Conservation (phyloP, 768 basidiomycete species). For the Scleroderma bovista region DNA sequence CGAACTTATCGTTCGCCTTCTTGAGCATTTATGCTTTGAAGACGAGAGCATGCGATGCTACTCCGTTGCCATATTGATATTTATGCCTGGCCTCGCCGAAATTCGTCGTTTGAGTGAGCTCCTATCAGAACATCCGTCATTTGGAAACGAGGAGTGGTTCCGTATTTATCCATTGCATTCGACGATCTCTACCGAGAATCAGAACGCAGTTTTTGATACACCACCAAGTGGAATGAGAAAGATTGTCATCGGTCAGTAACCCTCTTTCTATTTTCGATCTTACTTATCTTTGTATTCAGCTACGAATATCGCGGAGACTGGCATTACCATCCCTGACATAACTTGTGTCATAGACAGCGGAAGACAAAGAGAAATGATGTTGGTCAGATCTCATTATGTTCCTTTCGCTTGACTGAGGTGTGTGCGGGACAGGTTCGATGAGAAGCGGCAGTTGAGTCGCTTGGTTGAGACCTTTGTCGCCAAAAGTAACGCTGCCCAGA, state of each 20-base stretch:
- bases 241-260: constrained; percentile 81
- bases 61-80: constrained; percentile 81
- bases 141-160: constrained; percentile 61
- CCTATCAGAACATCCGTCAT: constrained; percentile 65
- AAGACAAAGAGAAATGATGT: constrained; percentile 93
- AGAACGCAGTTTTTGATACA: constrained; percentile 85
- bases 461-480: constrained; percentile 90
- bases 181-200: constrained; percentile 85
- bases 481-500: constrained; percentile 84
- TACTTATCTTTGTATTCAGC: constrained; percentile 37
- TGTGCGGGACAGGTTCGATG: constrained; percentile 65
- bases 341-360: constrained; percentile 95
- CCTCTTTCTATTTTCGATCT: not conserved
- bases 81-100: constrained; percentile 93
- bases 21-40: constrained; percentile 80
- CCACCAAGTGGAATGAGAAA: constrained; percentile 79
- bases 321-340: constrained; percentile 97
- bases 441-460: constrained; percentile 92
- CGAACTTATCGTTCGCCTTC: constrained; percentile 77
- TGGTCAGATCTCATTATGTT: constrained; percentile 1
- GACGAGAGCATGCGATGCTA: constrained; percentile 45
- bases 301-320: constrained; percentile 94
- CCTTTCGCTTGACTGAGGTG: not conserved
- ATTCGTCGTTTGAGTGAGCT: constrained; percentile 85
- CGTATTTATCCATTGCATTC: constrained; percentile 86